Evolutionary conservation across 2,329 filamentous ascomycete genomes (phyloP), one percentile per base, ranked within the genome.

Genomic region (Penicillium sp.): DNA sequence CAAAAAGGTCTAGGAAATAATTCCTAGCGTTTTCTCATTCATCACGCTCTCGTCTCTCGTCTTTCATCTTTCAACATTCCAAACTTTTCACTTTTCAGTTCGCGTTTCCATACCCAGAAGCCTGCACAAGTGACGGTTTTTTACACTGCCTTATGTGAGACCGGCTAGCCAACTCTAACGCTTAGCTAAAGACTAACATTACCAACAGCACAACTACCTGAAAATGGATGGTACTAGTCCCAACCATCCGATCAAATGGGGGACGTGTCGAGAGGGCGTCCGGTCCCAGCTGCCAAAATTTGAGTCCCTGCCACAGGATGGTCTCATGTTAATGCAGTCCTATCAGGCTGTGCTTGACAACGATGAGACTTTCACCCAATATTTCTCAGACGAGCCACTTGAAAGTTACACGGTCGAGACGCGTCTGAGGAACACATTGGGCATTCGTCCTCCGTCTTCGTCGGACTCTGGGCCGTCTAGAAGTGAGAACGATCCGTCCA

Each of bases 291-390:
- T 56, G 9, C 41, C n/a, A 15, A 45, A 13, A 19, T 56, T 56
- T n/a, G 36, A 46, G 5, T 46, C 54, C 7, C 21, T 53, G 16
- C 27, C 40, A 9, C 48, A 33, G 4, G 27, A 45, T 34, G 49
- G 34, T 1, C 5, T 40, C 5, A 9, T 6, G 1, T 38, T 56
- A 23, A 33, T 47, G 19, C 16, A 44, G 19, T 46, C 54, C 1
- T 56, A 56, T n/a, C 49, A 56, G 15, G 13, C 34, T 29, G 54
- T 56, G 5, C 49, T 56, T 16, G 54, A 53, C 23, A 47, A 38
- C 3, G 21, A 53, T 11, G 54, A 56, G 10, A 56, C 54, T 13
- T 56, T 56, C n/a, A 41, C 54, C 6, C 54, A 56, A 13, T 56
- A 47, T 13, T 56, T 47, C n/a, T 53, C 49, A 3, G 41, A 53